phyloP scores from a whole-genome alignment of 345 rosid species.

The Capsella bursapastoris region DNA sequence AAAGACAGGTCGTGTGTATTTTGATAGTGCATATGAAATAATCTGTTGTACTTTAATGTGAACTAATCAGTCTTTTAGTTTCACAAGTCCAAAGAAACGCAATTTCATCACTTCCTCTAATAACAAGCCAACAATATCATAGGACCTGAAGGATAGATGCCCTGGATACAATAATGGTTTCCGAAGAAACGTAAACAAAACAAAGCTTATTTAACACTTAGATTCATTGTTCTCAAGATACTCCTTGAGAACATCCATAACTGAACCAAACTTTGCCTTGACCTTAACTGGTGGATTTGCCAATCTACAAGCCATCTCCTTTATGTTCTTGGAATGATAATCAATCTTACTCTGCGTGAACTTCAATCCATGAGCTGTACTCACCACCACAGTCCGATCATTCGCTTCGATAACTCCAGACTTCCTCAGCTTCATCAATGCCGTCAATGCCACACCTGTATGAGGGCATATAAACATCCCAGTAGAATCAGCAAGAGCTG shows the following conservation, averaged over 20 bases:
- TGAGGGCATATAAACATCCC: constrained; percentile 95
- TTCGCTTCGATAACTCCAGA: constrained; percentile 62
- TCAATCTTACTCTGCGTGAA: constrained; percentile 79
- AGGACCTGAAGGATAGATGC: background rate
- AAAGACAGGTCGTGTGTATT: background rate
- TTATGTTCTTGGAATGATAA: constrained; percentile 70
- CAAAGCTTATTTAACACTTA: constrained; percentile 17
- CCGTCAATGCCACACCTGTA: constrained; percentile 86
- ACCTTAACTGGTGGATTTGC: constrained; percentile 78
- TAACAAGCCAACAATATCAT: background rate
- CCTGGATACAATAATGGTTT: background rate
- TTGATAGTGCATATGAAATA: background rate
- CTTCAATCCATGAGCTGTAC: constrained; percentile 89
- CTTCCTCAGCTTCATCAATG: constrained; percentile 71
- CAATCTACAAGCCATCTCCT: constrained; percentile 73
- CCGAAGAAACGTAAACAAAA: background rate
- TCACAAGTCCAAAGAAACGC: background rate
- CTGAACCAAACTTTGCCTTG: constrained; percentile 71
- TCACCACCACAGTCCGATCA: constrained; percentile 83
- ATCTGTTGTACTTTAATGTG: background rate
- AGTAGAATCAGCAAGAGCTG: constrained; percentile 82
- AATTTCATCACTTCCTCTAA: constrained; percentile 13
- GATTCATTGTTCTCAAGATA: constrained; percentile 35
- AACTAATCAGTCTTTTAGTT: background rate
- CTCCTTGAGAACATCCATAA: constrained; percentile 76